Evolutionary conservation across 2,329 filamentous ascomycete species (phyloP).

Genomic region (Seiridium unicorne): DNA sequence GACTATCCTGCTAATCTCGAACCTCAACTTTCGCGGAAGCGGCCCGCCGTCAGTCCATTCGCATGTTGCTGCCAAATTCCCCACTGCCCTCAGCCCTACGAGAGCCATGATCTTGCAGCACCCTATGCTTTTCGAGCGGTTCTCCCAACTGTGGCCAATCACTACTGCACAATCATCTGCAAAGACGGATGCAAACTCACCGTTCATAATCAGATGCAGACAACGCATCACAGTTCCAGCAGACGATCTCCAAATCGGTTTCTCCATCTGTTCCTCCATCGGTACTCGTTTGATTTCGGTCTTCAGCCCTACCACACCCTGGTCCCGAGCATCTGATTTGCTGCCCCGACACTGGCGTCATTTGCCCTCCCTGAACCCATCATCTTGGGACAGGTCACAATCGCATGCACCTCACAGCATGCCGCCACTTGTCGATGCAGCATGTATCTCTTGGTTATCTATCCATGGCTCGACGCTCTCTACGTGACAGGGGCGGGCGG

Average conservation of each 20-base stretch:
- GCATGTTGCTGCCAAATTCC: neutral
- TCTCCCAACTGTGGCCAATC: neutral
- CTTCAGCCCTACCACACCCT: constrained; percentile 3
- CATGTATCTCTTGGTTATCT: neutral
- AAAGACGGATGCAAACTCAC: neutral
- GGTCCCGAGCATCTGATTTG: constrained; percentile 4
- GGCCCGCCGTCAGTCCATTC: neutral
- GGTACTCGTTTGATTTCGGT: neutral
- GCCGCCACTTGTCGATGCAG: neutral
- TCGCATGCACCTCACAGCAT: neutral
- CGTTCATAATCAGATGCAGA: neutral
- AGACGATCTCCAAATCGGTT: neutral
- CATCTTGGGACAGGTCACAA: neutral
- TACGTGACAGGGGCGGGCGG: neutral
- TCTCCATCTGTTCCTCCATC: neutral
- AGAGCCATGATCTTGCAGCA: constrained; percentile 6
- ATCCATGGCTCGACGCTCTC: neutral
- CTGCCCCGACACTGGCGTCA: neutral
- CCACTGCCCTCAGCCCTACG: constrained; percentile 13
- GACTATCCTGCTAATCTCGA: neutral
- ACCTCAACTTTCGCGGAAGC: neutral
- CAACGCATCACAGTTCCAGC: neutral
- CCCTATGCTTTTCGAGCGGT: neutral
- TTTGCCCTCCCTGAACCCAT: neutral
- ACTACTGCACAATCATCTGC: neutral